Evolutionary conservation across 805 yeast genomes (phyloP), one percentile per base, ranked within the genome.

Genomic region (Nakazawaea populi): DNA sequence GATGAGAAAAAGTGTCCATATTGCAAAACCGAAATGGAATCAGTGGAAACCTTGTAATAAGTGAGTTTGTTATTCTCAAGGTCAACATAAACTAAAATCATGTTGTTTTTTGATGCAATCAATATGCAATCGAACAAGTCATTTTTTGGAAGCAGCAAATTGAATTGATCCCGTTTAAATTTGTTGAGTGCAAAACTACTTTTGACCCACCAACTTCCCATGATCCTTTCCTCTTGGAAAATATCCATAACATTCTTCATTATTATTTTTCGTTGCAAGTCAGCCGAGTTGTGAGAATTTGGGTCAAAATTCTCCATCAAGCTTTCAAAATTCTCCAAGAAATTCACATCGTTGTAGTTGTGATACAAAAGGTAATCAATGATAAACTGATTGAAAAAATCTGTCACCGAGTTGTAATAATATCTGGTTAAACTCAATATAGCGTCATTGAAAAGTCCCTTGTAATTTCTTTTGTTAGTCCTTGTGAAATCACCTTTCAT

Each of bases 401-500:
- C 79, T 28, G 70, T 61, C n/a, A 75, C 61, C 48, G 66, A 68
- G 1, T 77, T 77, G 38, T 72, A 66, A 51, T 68, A 74, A 52
- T 71, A 74, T 42, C 79, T 57, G 1, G 73, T 66, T 50, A 75
- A 49, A 0, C 77, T 70, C 47, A 73, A 55, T 44, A 70, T 58
- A 4, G 74, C 78, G 56, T 74, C 79, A 30, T 65, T 72, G 31
- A 74, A 50, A 5, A 74, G 59, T 0, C 79, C 79, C 32, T 63
- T 57, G 49, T 72, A 68, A 46, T 70, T 69, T 43, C 79, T 61
- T 52, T 70, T 66, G 12, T 70, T 64, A 1, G 75, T 71, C 51
- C 79, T 55, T 1, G 77, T 75, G 54, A 62, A 74, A 49, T 74
- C 79, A 6, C 78, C 78, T 54, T 74, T 75, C 52, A 79, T 61